Base-by-base conservation (phyloP, 768 basidiomycete species). In the Termitomyces eurrhizus region DNA sequence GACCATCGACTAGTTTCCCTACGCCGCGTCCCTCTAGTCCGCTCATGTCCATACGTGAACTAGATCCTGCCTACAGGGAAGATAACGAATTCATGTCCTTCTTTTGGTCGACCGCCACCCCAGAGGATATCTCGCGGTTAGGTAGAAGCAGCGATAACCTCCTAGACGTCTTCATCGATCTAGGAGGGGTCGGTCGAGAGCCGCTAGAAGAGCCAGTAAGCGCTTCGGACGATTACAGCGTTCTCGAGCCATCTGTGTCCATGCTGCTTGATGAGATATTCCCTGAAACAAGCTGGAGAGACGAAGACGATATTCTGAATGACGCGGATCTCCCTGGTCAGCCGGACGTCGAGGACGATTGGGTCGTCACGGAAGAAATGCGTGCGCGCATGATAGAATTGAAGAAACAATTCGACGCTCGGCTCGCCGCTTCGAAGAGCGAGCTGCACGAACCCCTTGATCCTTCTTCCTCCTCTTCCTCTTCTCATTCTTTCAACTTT, bases 321-420 rank as follows among this genome's bases (percentile, higher is more conserved):
- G 54, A 55, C 7, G 42, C 29, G 12, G 54, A 55, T 11, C 18
- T 55, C 7, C 54, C 54, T 55, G 29, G 8, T 3, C 29, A 55
- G 41, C 54, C 54, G n/a, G 54, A 55, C 12, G 42, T 14, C n/a
- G 41, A 42, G n/a, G 54, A 55, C 1, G 54, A 55, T 29, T 55
- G 54, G 54, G 41, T 32, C 7, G 29, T 55, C 12, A 55, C 54
- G 7, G 41, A 55, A n/a, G 54, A 44, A 11, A 55, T 55, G 54
- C 37, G 12, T 42, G 2, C 29, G 7, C 32, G n/a, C 6, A 54
- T 55, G 7, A 8, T 44, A 18, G 29, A 41, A 32, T 5, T n/a
- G 39, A 54, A 54, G 13, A 54, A 42, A 42, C 53, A 42, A 54
- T 54, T 18, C n/a, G 53, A 54, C 32, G 29, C 24, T 11, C 39